These are phyloP conservation scores for Pleurotus giganteus DNA, from an alignment of 768 basidiomycete genomes.

Conservation along the genomic window DNA sequence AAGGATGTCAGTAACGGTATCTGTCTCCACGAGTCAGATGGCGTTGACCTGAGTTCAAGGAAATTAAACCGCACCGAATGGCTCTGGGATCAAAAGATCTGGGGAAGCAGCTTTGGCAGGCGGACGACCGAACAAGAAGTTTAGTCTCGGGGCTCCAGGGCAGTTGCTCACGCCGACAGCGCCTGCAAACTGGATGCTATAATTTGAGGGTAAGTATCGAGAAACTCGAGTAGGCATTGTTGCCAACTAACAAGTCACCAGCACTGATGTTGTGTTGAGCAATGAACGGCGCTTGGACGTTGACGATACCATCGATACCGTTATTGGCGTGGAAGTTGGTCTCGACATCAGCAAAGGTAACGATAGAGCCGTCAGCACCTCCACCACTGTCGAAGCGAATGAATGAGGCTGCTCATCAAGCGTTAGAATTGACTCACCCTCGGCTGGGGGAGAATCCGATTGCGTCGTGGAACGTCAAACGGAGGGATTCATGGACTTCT, in stretches of 20 bases:
- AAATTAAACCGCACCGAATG: conserved; percentile 12
- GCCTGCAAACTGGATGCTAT: conserved; percentile 35
- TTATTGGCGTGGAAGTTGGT: conserved; percentile 30
- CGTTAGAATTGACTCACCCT: conserved; percentile 21
- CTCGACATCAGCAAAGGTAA: conserved; percentile 31
- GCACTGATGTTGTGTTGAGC: conserved; percentile 23
- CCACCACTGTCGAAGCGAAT: conserved; percentile 23
- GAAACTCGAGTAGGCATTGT: too few relatives aligned
- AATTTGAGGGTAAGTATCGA: not conserved
- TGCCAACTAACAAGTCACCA: conserved; percentile 34
- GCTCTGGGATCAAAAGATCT: conserved; percentile 20
- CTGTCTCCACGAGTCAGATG: not conserved
- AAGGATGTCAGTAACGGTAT: conserved; percentile 18
- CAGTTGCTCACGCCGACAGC: conserved; percentile 32
- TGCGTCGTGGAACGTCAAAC: conserved; percentile 39
- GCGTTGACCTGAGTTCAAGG: not conserved
- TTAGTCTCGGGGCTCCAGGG: conserved; percentile 30
- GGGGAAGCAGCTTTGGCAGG: conserved; percentile 15
- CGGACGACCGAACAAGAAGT: conserved; percentile 26
- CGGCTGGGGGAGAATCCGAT: conserved; percentile 36
- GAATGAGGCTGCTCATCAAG: not conserved
- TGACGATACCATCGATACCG: conserved; percentile 31
- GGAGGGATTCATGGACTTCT: conserved; percentile 29
- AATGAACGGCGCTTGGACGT: conserved; percentile 25
- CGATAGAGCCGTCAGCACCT: conserved; percentile 37